Percentiles rank a stretch among this genome's conserved stretches.
These are phyloP conservation scores for Iris macrosiphon DNA, from an alignment of 106 monocot genomes.

Conservation along the genomic window DNA sequence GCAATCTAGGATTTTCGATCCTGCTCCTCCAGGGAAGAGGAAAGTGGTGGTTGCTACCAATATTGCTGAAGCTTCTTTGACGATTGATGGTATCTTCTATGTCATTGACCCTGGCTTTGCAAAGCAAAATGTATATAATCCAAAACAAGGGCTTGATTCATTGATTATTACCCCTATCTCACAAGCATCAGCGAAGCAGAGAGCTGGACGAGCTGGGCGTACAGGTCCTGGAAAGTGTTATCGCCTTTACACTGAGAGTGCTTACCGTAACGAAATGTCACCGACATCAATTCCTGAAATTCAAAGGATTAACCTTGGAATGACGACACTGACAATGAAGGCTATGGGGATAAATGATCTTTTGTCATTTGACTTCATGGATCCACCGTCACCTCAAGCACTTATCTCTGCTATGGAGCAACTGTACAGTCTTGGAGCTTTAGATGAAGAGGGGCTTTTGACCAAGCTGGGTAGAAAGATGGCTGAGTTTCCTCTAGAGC, in stretches of 20 bases:
- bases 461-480: slow-evolving; percentile 95
- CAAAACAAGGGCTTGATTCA: slow-evolving; percentile 90
- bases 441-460: slow-evolving; percentile 91
- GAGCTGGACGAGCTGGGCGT: slow-evolving; percentile 94
- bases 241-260: slow-evolving; percentile 93
- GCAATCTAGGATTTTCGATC: slow-evolving; percentile 94
- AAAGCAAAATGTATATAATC: slow-evolving; percentile 92
- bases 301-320: slow-evolving; percentile 86
- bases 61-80: slow-evolving; percentile 92
- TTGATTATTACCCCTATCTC: slow-evolving; percentile 92
- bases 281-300: slow-evolving; percentile 92
- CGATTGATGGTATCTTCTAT: slow-evolving; percentile 92
- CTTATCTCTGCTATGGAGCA: slow-evolving; percentile 97
- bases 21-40: slow-evolving; percentile 86
- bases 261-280: slow-evolving; percentile 96
- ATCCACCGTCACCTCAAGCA: slow-evolving; percentile 93
- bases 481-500: slow-evolving; percentile 95
- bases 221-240: slow-evolving; percentile 98
- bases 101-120: slow-evolving; percentile 98
- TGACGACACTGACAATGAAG: slow-evolving; percentile 77
- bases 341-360: slow-evolving; percentile 99
- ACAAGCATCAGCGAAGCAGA: slow-evolving; percentile 95
- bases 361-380: slow-evolving; percentile 95
- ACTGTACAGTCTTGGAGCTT: slow-evolving; percentile 78
- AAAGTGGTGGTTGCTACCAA: slow-evolving; percentile 96